Conservation (phyloP, 768 basidiomycete species). For the Lentinula edodes region DNA sequence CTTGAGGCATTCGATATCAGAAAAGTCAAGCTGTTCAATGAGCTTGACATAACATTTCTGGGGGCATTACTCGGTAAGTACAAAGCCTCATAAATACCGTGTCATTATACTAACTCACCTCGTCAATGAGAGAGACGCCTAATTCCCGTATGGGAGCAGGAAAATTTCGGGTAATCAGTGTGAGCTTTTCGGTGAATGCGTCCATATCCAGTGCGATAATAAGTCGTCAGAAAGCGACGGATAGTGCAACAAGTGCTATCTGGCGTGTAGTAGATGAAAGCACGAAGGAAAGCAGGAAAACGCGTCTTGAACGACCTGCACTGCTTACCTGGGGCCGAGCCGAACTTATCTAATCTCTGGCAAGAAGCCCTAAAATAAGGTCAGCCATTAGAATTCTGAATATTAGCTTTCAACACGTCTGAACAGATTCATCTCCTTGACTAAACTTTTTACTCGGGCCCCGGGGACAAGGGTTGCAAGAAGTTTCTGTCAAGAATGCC, state of each 20-base stretch:
- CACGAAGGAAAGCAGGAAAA: not conserved
- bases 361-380: not conserved
- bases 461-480: not conserved
- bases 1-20: conserved; percentile 80
- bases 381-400: not conserved
- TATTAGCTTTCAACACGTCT: not conserved
- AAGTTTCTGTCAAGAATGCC: not conserved
- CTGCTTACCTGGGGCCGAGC: conserved; percentile 1
- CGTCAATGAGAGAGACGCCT: conserved; percentile 75
- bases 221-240: not conserved
- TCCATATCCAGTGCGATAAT: not conserved
- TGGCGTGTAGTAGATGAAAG: not conserved
- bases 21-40: conserved; percentile 79
- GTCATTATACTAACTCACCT: conserved; percentile 37
- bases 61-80: not conserved
- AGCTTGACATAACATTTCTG: conserved; percentile 90
- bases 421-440: not conserved
- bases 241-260: not conserved
- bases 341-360: not conserved
- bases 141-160: conserved; percentile 82
- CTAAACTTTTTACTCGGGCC: not conserved
- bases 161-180: conserved; percentile 37
- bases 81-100: not conserved
- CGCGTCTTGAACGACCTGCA: not conserved
- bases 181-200: not conserved